A percentile compares a stretch with the other conserved stretches of the same genome.
phyloP scores from a whole-genome alignment of 1,139 yeast genomes.

The Ogataea hybrid region DNA sequence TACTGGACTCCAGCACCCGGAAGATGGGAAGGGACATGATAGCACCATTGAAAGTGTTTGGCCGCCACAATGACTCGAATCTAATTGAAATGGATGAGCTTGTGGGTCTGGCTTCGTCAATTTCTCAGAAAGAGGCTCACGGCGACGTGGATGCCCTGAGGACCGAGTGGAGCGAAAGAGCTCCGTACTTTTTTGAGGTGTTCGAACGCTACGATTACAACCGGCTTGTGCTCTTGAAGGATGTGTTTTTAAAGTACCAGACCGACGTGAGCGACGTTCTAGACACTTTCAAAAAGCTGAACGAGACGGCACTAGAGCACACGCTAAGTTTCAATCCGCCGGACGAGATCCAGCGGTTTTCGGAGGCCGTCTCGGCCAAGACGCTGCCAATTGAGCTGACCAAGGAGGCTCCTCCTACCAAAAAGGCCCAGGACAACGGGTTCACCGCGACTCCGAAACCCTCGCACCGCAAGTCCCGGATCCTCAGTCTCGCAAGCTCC shows the following conservation, averaged over 20 bases:
- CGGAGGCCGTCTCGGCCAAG: conserved; percentile 38
- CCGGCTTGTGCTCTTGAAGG: conserved; percentile 67
- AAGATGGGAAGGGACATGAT: conserved; percentile 56
- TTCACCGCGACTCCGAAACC: conserved; percentile 13
- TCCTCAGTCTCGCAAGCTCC: conserved; percentile 14
- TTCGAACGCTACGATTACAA: conserved; percentile 72
- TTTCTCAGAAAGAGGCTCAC: conserved; percentile 32
- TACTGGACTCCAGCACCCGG: conserved; percentile 51
- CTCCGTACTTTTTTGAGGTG: conserved; percentile 73
- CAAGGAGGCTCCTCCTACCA: conserved; percentile 10
- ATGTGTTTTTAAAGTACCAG: conserved; percentile 65
- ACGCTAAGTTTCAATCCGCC: conserved; percentile 60
- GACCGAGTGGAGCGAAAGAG: conserved; percentile 66
- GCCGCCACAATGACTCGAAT: conserved; percentile 51
- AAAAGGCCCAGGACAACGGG: conserved; percentile 6
- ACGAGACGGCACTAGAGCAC: conserved; percentile 67
- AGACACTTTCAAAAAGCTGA: conserved; percentile 44
- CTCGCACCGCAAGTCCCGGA: conserved; percentile 17
- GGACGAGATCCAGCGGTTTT: conserved; percentile 56
- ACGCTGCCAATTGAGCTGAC: conserved; percentile 24
- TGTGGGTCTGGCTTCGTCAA: conserved; percentile 38
- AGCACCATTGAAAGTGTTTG: conserved; percentile 51
- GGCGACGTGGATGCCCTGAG: conserved; percentile 27
- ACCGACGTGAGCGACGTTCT: conserved; percentile 55
- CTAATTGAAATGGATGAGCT: conserved; percentile 44